Base-by-base conservation (phyloP, 306 rosid genomes). In the Lithocarpus polystachyus region DNA sequence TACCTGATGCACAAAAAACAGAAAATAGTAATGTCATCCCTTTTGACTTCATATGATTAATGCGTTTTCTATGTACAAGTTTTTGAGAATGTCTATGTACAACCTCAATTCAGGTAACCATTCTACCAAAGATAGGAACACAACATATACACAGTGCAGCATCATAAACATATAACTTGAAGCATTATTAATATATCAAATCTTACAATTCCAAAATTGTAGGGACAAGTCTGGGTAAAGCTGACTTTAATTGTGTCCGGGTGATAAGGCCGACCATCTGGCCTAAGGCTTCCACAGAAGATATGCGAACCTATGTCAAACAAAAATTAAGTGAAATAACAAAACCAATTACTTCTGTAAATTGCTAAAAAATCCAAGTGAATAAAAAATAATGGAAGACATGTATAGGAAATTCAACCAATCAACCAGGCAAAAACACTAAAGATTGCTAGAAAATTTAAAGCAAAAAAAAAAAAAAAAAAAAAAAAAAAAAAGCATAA, bases 211-310 rank as follows among this genome's bases (percentile, higher is more conserved):
- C 98, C 92, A 94, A 84, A 79, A 94, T 90, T 19, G 98, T 92
- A 69, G 98, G 97, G 59, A 94, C 80, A 85, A 94, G 92, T 82
- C 97, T 87, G 51, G 97, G 97, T 81, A 94, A 77, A 84, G 98
- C 97, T 19, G 92, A 89, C 85, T 94, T 94, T 74, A 94, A 79
- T 77, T 90, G 98, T 79, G 89, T 79, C 73, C 98, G 86, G 64
- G 94, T 87, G 77, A 94, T 87, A 74, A 94, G 94, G 75, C 94
- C 93, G 75, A 94, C 97, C 94, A 94, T 92, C 85, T 94, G 97
- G 52, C 98, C 97, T 72, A 94, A 78, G 73, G 98, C 98, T 72
- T 94, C 98, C 75, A 94, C 92, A 71, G 97, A 89, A 64, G 97
- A 89, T 68, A 82, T 80, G 55, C 93, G 93, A 81, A 92, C 93